Conservation (phyloP, 768 basidiomycete genomes). For the Psilocybe subaeruginosa region DNA sequence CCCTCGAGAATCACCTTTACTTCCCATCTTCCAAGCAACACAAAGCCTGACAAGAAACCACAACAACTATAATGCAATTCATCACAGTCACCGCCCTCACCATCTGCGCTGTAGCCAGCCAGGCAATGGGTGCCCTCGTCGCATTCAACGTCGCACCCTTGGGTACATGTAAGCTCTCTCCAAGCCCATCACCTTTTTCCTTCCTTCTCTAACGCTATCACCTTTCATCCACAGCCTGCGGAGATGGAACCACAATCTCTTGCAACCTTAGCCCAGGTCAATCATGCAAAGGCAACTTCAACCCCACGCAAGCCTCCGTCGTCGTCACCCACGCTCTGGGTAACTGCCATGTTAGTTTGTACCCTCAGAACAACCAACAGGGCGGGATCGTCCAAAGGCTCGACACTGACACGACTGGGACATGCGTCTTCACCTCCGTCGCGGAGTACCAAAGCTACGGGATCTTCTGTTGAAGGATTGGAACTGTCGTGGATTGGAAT, state of each 20-base stretch:
- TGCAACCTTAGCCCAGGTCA: neutral
- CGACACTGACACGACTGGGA: constrained; percentile 1
- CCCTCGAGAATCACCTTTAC: no score
- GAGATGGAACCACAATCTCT: neutral
- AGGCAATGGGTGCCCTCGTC: neutral
- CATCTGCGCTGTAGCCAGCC: neutral
- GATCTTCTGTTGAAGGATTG: neutral
- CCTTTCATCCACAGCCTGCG: neutral
- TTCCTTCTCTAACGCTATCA: neutral
- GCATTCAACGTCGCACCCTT: constrained; percentile 1
- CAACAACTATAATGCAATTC: neutral
- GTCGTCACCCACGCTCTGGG: constrained; percentile 4
- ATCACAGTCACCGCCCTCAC: neutral
- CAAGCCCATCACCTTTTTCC: neutral
- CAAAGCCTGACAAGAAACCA: no score
- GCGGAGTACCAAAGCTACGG: no score
- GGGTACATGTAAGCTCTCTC: neutral
- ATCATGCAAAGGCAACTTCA: constrained; percentile 1
- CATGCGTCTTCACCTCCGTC: neutral
- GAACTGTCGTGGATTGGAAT: no score
- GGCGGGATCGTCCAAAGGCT: neutral
- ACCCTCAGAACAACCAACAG: constrained; percentile 1
- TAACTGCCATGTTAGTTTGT: constrained; percentile 1
- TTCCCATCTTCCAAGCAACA: no score
- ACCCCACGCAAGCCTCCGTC: neutral